Evolutionary conservation across 495 filamentous ascomycete genomes (phyloP), one percentile per base, ranked within the genome.

Genomic region (Penicillium steckii): DNA sequence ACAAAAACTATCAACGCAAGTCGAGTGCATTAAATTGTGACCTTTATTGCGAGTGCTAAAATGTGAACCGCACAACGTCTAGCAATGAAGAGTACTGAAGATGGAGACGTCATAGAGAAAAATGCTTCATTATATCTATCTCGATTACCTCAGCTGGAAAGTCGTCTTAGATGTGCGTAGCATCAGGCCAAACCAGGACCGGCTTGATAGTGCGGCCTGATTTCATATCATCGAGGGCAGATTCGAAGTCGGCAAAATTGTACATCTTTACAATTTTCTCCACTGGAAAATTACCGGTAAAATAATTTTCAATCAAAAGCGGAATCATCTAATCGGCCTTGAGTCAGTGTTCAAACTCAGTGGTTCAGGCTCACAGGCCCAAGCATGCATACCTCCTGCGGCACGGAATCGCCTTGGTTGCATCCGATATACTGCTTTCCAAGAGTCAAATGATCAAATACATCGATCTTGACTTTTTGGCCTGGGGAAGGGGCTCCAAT

Each of bases 351-450:
- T 33, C 6, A 13, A 13, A 13, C n/a, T 33, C 12, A 33, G 30
- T 33, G 30, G 4, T 7, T 33, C 30, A 13, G 30, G 30, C 10
- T 33, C 30, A 7, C 10, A 33, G 30, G 26, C 10, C 30, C 30
- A 40, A 21, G 35, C 15, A 3, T 22, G 25, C 27, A 21, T 47
- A 38, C 30, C 46, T 53, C 48, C 26, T 44, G 21, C 3, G 56
- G 57, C 2, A 48, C 45, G 15, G 19, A 41, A 44, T 62, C 55
- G 1, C 59, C 59, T 43, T 62, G 48, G 19, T 35, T 48, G 44
- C 59, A 57, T 5, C 59, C 54, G 7, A 57, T 35, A 46, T 57
- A 62, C 17, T 55, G 38, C 6, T 45, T 33, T 2, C 59, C 59
- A 33, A 52, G 38, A 13, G 49, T 44, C 43, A 61, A 19, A 27